These are phyloP conservation scores for Hypoxylon fragiforme DNA, from an alignment of 495 filamentous ascomycete genomes.

Conservation along the genomic window DNA sequence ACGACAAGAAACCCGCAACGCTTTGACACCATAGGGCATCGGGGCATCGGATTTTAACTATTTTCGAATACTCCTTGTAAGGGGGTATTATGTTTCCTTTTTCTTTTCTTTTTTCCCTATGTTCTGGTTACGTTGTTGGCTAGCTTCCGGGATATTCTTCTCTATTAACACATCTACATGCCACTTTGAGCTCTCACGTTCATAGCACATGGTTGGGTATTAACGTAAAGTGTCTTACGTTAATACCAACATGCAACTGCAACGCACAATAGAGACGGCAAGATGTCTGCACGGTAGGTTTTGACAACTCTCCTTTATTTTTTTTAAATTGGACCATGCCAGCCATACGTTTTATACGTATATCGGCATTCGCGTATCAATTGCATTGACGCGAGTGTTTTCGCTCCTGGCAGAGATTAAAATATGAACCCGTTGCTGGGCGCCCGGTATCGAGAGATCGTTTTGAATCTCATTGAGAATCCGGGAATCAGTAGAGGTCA, in stretches of 20 bases:
- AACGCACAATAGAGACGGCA: too few relatives aligned
- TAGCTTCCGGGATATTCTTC: constrained; percentile 2
- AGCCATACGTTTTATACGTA: constrained; percentile 39
- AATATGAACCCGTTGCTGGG: constrained; percentile 51
- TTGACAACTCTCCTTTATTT: not conserved
- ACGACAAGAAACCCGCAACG: not conserved
- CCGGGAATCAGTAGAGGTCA: constrained; percentile 56
- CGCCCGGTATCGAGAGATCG: constrained; percentile 52
- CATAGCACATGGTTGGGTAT: too few relatives aligned
- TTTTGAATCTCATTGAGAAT: constrained; percentile 49
- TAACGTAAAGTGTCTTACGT: too few relatives aligned
- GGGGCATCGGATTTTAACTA: constrained; percentile 25
- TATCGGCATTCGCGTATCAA: constrained; percentile 43
- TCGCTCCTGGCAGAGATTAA: constrained; percentile 48
- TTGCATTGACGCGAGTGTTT: constrained; percentile 45
- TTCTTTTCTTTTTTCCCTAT: constrained; percentile 15
- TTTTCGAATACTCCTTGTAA: constrained; percentile 17
- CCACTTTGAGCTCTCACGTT: not conserved
- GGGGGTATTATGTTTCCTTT: too few relatives aligned
- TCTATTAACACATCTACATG: not conserved
- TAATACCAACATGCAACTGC: too few relatives aligned
- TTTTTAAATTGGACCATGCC: constrained; percentile 21
- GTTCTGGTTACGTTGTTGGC: constrained; percentile 13
- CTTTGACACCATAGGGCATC: constrained; percentile 9
- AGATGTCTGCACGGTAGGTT: not conserved